Percentiles rank a stretch among this genome's conserved stretches.
These are phyloP conservation scores for Trypanosoma vivax DNA, from an alignment of 208 protist genomes.

Conservation along the genomic window DNA sequence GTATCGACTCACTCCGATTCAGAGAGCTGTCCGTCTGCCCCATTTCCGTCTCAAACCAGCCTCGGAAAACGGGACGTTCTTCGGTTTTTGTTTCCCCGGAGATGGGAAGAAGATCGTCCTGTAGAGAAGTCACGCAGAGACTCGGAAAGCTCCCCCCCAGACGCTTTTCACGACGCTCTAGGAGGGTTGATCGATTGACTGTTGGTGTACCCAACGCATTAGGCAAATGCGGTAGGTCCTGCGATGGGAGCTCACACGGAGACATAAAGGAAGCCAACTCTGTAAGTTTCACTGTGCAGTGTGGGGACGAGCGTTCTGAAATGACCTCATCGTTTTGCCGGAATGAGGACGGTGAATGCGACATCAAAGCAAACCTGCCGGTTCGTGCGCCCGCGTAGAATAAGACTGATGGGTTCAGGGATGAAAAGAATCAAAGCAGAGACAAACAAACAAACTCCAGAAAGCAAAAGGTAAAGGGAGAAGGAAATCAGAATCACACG, in stretches of 20 bases:
- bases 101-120: constrained; percentile 36
- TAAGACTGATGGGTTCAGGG: too few species aligned
- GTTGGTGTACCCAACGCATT: not conserved
- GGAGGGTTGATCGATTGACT: constrained; percentile 43
- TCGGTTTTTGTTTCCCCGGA: not conserved
- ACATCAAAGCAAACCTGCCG: too few species aligned
- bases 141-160: constrained; percentile 38
- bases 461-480: too few species aligned
- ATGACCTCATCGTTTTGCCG: too few species aligned
- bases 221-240: not conserved
- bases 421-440: too few species aligned
- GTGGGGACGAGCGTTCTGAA: too few species aligned
- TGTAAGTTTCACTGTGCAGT: too few species aligned
- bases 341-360: too few species aligned
- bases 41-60: constrained; percentile 50
- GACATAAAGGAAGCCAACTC: constrained; percentile 1
- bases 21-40: not conserved
- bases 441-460: too few species aligned
- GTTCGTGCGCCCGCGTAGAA: too few species aligned
- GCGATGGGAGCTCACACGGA: too few species aligned
- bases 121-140: constrained; percentile 63
- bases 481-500: too few species aligned
- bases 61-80: constrained; percentile 24
- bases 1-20: constrained; percentile 17
- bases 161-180: constrained; percentile 64